phyloP scores from a whole-genome alignment of 192 early-diverging fungal species.

The Neocallimastix lanati region DNA sequence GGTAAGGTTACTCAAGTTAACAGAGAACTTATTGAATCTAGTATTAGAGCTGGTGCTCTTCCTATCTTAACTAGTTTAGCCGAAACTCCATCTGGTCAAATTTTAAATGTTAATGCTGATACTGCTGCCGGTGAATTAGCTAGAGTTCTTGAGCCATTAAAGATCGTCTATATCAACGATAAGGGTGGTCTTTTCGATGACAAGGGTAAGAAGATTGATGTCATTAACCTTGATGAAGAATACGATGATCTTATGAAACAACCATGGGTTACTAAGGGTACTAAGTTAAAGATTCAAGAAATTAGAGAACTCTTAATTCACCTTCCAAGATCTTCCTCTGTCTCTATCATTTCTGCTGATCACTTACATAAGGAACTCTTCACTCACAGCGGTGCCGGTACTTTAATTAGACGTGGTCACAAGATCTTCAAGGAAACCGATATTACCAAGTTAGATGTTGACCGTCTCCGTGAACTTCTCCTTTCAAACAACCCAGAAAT shows the following conservation, averaged over 20 bases:
- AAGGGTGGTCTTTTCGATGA: conserved; percentile 89
- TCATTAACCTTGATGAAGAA: conserved; percentile 97
- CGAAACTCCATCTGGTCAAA: conserved; percentile 87
- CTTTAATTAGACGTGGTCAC: conserved; percentile 90
- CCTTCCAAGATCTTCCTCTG: conserved; percentile 91
- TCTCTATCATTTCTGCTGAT: conserved; percentile 96
- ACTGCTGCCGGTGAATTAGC: conserved; percentile 94
- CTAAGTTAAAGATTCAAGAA: conserved; percentile 92
- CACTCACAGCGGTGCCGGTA: conserved; percentile 92
- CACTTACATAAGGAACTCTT: conserved; percentile 99
- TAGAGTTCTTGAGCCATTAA: conserved; percentile 85
- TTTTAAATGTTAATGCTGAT: conserved; percentile 97
- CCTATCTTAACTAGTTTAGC: conserved; percentile 92
- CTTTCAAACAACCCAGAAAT: conserved; percentile 54
- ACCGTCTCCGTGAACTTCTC: conserved; percentile 62
- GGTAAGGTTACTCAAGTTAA: conserved; percentile 80
- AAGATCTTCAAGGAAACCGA: conserved; percentile 56
- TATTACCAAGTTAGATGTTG: conserved; percentile 42
- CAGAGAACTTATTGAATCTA: conserved; percentile 82
- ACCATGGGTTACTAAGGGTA: conserved; percentile 94
- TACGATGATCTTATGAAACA: conserved; percentile 87
- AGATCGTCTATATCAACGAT: conserved; percentile 95
- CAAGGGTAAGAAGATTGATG: conserved; percentile 89
- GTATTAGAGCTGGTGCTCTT: conserved; percentile 80
- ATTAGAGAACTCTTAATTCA: conserved; percentile 93